phyloP scores from a whole-genome alignment of 345 rosid species.

The Eutrema heterophyllum region DNA sequence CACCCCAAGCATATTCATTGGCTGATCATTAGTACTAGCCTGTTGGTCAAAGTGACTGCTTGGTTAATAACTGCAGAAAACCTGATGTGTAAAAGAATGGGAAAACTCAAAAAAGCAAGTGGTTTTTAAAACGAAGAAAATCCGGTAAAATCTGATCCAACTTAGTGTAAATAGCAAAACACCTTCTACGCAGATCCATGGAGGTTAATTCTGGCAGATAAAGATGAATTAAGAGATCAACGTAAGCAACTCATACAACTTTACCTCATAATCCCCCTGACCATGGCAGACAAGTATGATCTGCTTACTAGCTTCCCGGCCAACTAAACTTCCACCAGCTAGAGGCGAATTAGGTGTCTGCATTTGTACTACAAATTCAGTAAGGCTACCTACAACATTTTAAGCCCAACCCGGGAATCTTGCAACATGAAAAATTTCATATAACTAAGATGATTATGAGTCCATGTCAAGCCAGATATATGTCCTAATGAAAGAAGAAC shows the following conservation, averaged over 20 bases:
- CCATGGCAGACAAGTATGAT: conserved; percentile 82
- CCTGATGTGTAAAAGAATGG: not conserved
- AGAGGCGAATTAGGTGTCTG: conserved; percentile 92
- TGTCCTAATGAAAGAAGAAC: not conserved
- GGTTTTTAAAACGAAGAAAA: not conserved
- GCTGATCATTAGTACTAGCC: conserved; percentile 46
- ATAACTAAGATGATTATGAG: not conserved
- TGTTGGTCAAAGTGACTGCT: conserved; percentile 22
- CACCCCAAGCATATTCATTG: conserved; percentile 74
- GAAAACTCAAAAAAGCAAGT: not conserved
- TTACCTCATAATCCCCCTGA: conserved; percentile 50
- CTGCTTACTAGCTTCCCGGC: conserved; percentile 67
- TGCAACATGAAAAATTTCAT: not conserved
- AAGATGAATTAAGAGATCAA: not conserved
- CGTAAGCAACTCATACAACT: not conserved
- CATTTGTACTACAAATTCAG: conserved; percentile 28
- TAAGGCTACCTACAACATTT: conserved; percentile 8
- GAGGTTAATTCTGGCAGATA: not conserved
- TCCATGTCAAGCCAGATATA: not conserved
- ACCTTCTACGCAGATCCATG: not conserved
- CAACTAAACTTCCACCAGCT: conserved; percentile 60
- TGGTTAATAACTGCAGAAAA: not conserved
- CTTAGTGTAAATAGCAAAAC: not conserved
- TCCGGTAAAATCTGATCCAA: not conserved
- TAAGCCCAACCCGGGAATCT: not conserved